Evolutionary conservation across 2,329 filamentous ascomycete genomes (phyloP).

Genomic region (Remersonia thermophila): DNA sequence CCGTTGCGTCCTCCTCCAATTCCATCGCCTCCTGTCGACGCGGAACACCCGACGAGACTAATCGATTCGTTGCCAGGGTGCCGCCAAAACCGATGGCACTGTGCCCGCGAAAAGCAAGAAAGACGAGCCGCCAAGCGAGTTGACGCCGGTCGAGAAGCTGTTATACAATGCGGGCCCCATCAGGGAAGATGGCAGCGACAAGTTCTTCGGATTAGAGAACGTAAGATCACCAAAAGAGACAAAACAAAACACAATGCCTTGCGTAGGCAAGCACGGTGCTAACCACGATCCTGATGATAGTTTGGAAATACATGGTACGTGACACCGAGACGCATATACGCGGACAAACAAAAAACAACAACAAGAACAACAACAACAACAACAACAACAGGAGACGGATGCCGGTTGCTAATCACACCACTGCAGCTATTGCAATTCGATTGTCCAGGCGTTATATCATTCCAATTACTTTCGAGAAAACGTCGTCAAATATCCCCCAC

Average conservation of each 20-base stretch:
- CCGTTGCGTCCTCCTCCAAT: conserved; percentile 1
- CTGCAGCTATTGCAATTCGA: conserved; percentile 90
- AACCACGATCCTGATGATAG: conserved; percentile 35
- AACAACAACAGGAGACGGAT: background rate
- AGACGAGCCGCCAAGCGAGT: conserved; percentile 44
- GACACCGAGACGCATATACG: background rate
- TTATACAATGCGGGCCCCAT: conserved; percentile 70
- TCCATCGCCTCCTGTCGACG: conserved; percentile 1
- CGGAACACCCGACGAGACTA: conserved; percentile 11
- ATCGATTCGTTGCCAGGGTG: conserved; percentile 26
- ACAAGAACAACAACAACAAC: no score
- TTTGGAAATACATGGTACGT: conserved; percentile 94
- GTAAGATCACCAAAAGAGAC: conserved; percentile 40
- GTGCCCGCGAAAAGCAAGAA: conserved; percentile 35
- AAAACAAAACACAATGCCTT: no score
- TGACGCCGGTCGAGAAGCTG: conserved; percentile 59
- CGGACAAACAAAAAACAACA: no score
- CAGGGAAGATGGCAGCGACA: conserved; percentile 81
- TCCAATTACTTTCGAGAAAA: conserved; percentile 87
- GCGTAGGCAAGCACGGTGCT: conserved; percentile 19
- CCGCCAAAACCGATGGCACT: conserved; percentile 31
- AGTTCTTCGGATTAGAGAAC: conserved; percentile 97
- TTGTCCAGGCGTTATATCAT: conserved; percentile 93
- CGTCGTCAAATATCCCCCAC: conserved; percentile 78
- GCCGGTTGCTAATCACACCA: conserved; percentile 7